Conservation (phyloP, 106 monocot genomes). For the Chionographis japonica region DNA sequence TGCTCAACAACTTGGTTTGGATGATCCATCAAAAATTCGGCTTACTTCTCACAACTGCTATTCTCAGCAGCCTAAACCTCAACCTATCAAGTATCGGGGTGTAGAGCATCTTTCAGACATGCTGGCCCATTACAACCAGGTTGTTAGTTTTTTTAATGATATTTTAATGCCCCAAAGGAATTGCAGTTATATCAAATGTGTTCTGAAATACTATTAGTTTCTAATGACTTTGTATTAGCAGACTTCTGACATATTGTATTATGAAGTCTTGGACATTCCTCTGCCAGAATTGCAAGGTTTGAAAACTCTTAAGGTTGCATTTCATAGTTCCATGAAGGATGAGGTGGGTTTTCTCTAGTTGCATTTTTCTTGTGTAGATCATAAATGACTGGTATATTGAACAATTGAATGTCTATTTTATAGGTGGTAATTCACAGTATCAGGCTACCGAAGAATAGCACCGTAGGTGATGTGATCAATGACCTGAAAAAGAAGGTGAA, state of each 20-base stretch:
- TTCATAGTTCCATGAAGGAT: slow-evolving; percentile 91
- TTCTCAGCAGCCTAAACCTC: slow-evolving; percentile 97
- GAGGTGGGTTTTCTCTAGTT: slow-evolving; percentile 41
- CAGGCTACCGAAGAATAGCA: slow-evolving; percentile 89
- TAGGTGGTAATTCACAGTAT: slow-evolving; percentile 85
- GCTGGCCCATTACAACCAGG: slow-evolving; percentile 98
- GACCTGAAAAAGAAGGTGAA: slow-evolving; percentile 85
- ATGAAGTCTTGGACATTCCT: slow-evolving; percentile 95
- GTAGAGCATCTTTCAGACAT: slow-evolving; percentile 90
- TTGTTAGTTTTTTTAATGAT: slow-evolving; percentile 7
- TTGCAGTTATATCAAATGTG: not conserved
- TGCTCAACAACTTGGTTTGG: slow-evolving; percentile 70
- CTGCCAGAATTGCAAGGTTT: slow-evolving; percentile 87
- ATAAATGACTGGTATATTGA: not conserved
- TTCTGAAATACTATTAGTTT: not conserved
- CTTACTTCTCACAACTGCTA: slow-evolving; percentile 98
- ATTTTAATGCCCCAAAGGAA: not conserved
- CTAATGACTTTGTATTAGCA: slow-evolving; percentile 15
- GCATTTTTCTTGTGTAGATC: not conserved
- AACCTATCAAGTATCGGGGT: slow-evolving; percentile 92
- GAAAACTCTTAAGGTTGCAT: slow-evolving; percentile 97
- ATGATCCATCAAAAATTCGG: slow-evolving; percentile 93
- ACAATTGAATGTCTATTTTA: slow-evolving; percentile 7
- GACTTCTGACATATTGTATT: slow-evolving; percentile 97
- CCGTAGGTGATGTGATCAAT: slow-evolving; percentile 88